Evolutionary conservation across 2,329 filamentous ascomycete genomes (phyloP), one percentile per base, ranked within the genome.

Genomic region (Aureobasidium namibiae): DNA sequence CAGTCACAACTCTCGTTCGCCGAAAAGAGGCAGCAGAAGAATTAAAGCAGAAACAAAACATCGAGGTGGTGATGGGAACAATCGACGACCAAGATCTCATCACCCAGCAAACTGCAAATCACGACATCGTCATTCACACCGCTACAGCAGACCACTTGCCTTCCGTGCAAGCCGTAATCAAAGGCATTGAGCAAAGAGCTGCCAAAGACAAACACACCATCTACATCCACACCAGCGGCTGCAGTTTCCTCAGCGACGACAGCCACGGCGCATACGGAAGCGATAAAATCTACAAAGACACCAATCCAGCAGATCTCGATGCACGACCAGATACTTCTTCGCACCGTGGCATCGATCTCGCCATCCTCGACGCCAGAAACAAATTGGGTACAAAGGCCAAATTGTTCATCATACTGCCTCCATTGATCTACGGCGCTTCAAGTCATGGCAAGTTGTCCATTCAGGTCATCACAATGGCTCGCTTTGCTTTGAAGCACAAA

Each of bases 171-270:
- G 75, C 77, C 16, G 70, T 81, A 13, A 65, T 80, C 4, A 70
- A 73, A 10, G 78, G 76, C 7, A 65, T 80, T 53, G 63, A 70
- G 49, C 63, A 72, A 56, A 72, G 76, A 8, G 71, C 75, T 1
- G 62, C 67, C 1, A 63, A 72, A 34, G 70, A 69, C 11, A 70
- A 73, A 29, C 60, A 60, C 24, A 77, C 75, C 18, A 76, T 77
- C 61, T 81, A 73, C 69, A 78, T 80, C 59, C 78, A 80, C 64
- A 80, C 78, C 3, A 75, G 73, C 7, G 78, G 77, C 4, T 74
- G 74, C 7, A 71, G 69, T 10, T 67, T 77, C 7, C 62, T 79
- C 3, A 69, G 67, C 54, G 77, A 79, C 61, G 66, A 65, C 11
- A 61, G 72, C 1, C 60, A 67, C 21, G 74, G 74, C 16, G 62